Conservation (phyloP, 2,329 filamentous ascomycete genomes). For the Colletotrichum trifolii region DNA sequence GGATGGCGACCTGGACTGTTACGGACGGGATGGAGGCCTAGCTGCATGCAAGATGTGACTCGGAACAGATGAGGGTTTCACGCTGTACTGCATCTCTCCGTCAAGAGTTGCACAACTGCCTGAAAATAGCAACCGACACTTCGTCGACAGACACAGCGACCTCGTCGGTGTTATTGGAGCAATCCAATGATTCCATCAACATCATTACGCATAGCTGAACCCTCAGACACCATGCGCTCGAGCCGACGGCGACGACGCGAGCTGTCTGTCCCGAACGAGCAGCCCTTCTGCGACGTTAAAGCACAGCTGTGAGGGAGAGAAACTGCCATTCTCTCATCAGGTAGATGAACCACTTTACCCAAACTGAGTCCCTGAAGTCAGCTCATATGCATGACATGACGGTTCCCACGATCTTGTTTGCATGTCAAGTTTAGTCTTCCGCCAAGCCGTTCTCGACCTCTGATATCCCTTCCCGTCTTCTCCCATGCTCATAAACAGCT, state of each 20-base stretch:
- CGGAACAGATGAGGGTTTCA: too few species aligned
- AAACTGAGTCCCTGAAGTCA: neutral
- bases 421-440: neutral
- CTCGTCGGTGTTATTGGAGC: too few species aligned
- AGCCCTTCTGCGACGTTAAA: constrained; percentile 1
- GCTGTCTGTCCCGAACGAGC: constrained; percentile 1
- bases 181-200: neutral
- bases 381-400: constrained; percentile 1
- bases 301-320: constrained; percentile 10
- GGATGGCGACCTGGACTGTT: too few species aligned
- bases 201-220: neutral
- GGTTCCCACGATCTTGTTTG: neutral
- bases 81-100: too few species aligned
- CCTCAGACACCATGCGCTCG: constrained; percentile 13
- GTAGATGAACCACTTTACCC: neutral
- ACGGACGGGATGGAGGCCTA: too few species aligned
- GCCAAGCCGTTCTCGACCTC: constrained; percentile 5
- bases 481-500: neutral
- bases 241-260: neutral
- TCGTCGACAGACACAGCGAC: too few species aligned
- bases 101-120: too few species aligned
- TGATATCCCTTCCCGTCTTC: neutral
- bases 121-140: too few species aligned
- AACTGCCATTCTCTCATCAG: neutral
- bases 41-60: too few species aligned